Percentiles rank a stretch among this genome's conserved stretches.
phyloP scores from a whole-genome alignment of 805 yeast genomes.

The Metschnikowia baotianmanensis region DNA sequence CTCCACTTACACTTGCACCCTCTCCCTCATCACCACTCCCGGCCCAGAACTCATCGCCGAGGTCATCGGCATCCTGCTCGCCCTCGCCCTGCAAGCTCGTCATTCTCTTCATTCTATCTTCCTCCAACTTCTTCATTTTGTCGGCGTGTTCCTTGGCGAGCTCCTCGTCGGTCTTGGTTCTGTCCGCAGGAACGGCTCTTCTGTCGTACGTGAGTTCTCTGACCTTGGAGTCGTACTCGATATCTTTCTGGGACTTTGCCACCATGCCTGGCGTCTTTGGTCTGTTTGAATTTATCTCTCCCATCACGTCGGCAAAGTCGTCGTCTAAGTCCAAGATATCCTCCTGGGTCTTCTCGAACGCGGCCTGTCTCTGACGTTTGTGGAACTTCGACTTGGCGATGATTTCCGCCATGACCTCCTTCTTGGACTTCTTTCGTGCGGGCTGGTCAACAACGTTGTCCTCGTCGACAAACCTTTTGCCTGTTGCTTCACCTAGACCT shows the following conservation, averaged over 20 bases:
- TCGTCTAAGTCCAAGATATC: slow-evolving; percentile 69
- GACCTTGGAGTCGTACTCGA: slow-evolving; percentile 64
- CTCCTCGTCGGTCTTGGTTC: slow-evolving; percentile 79
- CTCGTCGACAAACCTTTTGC: slow-evolving; percentile 38
- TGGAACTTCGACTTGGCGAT: slow-evolving; percentile 79
- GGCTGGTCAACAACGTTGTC: slow-evolving; percentile 36
- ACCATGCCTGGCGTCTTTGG: slow-evolving; percentile 23
- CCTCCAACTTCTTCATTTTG: slow-evolving; percentile 61
- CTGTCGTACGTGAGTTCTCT: slow-evolving; percentile 66
- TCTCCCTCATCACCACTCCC: slow-evolving; percentile 41
- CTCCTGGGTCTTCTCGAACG: slow-evolving; percentile 57
- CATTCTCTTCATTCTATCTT: slow-evolving; percentile 71
- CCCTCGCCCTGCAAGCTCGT: slow-evolving; percentile 55
- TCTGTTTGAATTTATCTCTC: slow-evolving; percentile 38
- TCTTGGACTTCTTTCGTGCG: slow-evolving; percentile 68
- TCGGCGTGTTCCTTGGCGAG: slow-evolving; percentile 56
- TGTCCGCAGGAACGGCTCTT: slow-evolving; percentile 77
- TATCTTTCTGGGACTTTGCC: slow-evolving; percentile 41
- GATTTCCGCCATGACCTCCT: slow-evolving; percentile 82
- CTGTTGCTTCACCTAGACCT: slow-evolving; percentile 24
- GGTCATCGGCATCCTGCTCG: slow-evolving; percentile 61
- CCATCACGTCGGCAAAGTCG: slow-evolving; percentile 67
- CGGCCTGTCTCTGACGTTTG: slow-evolving; percentile 70
- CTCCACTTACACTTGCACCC: not conserved
- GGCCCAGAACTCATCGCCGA: slow-evolving; percentile 67